phyloP scores from a whole-genome alignment of 2,329 filamentous ascomycete species.

The Cordyceps cateniannulata region DNA sequence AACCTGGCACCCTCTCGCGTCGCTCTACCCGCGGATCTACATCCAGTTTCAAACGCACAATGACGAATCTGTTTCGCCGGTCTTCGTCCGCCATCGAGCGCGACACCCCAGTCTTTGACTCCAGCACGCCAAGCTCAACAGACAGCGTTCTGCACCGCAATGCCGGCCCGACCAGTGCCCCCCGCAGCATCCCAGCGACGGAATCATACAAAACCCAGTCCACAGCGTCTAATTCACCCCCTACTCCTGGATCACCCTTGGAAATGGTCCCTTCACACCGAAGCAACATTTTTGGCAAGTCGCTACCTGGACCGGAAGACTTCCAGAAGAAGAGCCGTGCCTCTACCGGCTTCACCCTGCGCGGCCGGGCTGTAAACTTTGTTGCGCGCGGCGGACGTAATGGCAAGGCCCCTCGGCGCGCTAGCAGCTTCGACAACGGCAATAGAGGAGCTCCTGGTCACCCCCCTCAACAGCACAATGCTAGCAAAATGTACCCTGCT shows the following conservation, averaged over 20 bases:
- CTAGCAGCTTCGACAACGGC: slow-evolving; percentile 43
- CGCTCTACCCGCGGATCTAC: slow-evolving; percentile 37
- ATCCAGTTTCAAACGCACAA: slow-evolving; percentile 41
- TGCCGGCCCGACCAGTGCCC: slow-evolving; percentile 31
- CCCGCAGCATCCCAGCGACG: slow-evolving; percentile 10
- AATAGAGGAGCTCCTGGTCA: slow-evolving; percentile 22
- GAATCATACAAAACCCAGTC: slow-evolving; percentile 38
- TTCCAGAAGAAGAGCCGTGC: slow-evolving; percentile 46
- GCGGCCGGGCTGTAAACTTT: slow-evolving; percentile 43
- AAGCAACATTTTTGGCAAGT: slow-evolving; percentile 20
- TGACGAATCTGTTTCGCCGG: slow-evolving; percentile 44
- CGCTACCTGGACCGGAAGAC: slow-evolving; percentile 36
- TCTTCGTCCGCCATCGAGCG: slow-evolving; percentile 29
- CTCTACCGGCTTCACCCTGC: slow-evolving; percentile 44
- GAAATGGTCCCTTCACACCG: slow-evolving; percentile 31
- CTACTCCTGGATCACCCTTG: slow-evolving; percentile 41
- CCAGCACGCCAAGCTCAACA: slow-evolving; percentile 13
- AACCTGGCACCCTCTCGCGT: slow-evolving; percentile 28
- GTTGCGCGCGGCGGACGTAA: slow-evolving; percentile 24
- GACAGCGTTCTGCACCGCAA: slow-evolving; percentile 22
- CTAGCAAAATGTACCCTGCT: slow-evolving; percentile 23
- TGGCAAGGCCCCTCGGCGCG: slow-evolving; percentile 26
- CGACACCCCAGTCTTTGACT: slow-evolving; percentile 18
- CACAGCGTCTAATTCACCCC: slow-evolving; percentile 44
- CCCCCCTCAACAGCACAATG: slow-evolving; percentile 19